These are phyloP conservation scores for Boletales sp. DNA, from an alignment of 768 basidiomycete genomes.

Conservation along the genomic window DNA sequence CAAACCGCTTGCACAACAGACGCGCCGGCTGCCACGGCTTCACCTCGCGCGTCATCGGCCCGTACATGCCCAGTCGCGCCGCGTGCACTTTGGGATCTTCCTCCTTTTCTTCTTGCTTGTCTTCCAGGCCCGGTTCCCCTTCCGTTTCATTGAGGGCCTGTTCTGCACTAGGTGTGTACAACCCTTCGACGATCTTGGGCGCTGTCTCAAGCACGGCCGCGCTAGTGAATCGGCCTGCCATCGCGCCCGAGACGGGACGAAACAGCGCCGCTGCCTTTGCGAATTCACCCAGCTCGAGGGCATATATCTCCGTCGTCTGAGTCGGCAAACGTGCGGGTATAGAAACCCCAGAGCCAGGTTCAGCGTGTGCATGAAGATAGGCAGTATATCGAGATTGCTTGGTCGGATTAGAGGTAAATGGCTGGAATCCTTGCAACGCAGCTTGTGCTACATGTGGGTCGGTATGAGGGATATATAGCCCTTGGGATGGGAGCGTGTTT, in stretches of 20 bases:
- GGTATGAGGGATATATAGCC: conserved; percentile 49
- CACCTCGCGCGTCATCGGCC: conserved; percentile 75
- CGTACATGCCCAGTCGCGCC: conserved; percentile 86
- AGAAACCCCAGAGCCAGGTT: conserved; percentile 37
- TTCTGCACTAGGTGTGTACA: conserved; percentile 55
- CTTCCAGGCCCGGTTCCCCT: conserved; percentile 41
- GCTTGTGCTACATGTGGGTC: conserved; percentile 83
- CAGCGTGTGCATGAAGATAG: conserved; percentile 75
- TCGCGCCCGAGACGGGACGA: conserved; percentile 87
- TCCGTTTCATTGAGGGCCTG: conserved; percentile 34
- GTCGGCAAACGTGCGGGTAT: conserved; percentile 51
- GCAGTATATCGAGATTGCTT: conserved; percentile 86
- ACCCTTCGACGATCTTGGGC: conserved; percentile 60
- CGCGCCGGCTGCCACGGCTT: conserved; percentile 77
- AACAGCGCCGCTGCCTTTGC: conserved; percentile 86
- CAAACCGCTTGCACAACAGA: conserved; percentile 90
- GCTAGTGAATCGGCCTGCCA: conserved; percentile 92
- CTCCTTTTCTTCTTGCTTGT: conserved; percentile 43
- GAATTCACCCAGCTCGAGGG: conserved; percentile 83
- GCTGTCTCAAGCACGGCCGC: conserved; percentile 69
- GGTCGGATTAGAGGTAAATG: conserved; percentile 68
- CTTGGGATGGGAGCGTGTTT: conserved; percentile 25
- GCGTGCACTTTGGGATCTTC: conserved; percentile 79
- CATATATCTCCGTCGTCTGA: conserved; percentile 66
- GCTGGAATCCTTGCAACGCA: conserved; percentile 86